Base-by-base conservation (phyloP, 441 rosid genomes). In the Populus tomentosa region DNA sequence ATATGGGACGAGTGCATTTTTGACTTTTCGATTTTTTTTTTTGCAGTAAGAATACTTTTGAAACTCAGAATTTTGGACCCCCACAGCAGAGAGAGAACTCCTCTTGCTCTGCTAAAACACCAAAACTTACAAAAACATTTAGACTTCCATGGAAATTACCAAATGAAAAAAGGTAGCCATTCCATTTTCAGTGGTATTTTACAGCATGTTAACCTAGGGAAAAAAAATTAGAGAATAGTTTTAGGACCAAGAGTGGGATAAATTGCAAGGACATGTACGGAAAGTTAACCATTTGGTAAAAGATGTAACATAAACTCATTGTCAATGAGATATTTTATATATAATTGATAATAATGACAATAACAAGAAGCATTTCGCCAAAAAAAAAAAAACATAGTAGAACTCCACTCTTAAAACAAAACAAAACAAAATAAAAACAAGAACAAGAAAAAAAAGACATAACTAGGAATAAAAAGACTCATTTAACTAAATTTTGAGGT, bases 391-490 rank as follows among this genome's bases (percentile, higher is more conserved):
- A 56, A 20, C 62, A 73, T 23, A 74, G 56, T 69, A 42, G 36
- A 26, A 46, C 23, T 8, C 36, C 46, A 65, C 64, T 50, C 40
- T n/a, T 38, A 8, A 68, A 67, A 28, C 53, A 11, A 30, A 74
- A 42, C 36, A 36, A 23, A 63, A 71, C 75, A 6, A 6, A 33
- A 28, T 28, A 28, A 28, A 28, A 28, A 28, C 30, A 28, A 28
- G 30, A 33, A 33, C 64, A 42, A 32, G 65, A 65, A 71, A 71
- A 36, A 11, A 59, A 68, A 28, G 30, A 2, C 76, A 69, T 67
- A 38, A 71, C 33, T 69, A 2, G 50, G 69, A 71, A 28, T 33
- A 78, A 38, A 46, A 14, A 66, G 70, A 70, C 77, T 50, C 38
- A 28, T 68, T 74, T 38, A 20, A 61, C 71, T 56, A 13, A 16